Conservation (phyloP, 2,329 filamentous ascomycete species). For the Ramularia endophylla region DNA sequence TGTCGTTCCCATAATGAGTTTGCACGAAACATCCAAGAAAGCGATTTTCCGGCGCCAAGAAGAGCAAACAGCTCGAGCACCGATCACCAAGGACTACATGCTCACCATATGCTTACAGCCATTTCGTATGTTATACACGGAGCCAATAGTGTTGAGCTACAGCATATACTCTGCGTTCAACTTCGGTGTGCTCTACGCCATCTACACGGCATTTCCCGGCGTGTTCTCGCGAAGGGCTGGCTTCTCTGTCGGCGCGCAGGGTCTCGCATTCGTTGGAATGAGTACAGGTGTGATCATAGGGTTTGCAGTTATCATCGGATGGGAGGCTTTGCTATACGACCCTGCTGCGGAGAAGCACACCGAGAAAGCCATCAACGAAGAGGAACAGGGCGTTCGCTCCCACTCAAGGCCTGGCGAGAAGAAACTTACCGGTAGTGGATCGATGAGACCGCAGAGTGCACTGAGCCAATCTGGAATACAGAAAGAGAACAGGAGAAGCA, state of each 20-base stretch:
- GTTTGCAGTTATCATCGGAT: slow-evolving; percentile 25
- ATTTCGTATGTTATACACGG: slow-evolving; percentile 21
- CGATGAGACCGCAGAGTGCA: too few relatives aligned
- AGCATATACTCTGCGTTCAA: slow-evolving; percentile 12
- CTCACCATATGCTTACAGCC: slow-evolving; percentile 19
- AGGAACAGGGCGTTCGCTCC: slow-evolving; percentile 4
- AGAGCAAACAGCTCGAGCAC: slow-evolving; percentile 4
- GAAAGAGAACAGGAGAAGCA: slow-evolving; percentile 6
- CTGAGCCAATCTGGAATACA: slow-evolving; percentile 1
- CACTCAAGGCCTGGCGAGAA: too few relatives aligned
- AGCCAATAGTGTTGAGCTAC: slow-evolving; percentile 24
- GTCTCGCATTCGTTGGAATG: slow-evolving; percentile 32
- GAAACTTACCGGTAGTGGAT: too few relatives aligned
- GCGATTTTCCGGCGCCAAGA: slow-evolving; percentile 33
- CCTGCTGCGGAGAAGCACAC: slow-evolving; percentile 14
- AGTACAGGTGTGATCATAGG: slow-evolving; percentile 27
- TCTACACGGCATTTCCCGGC: slow-evolving; percentile 16
- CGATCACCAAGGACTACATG: slow-evolving; percentile 19
- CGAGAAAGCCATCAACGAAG: slow-evolving; percentile 7
- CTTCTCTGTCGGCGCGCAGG: slow-evolving; percentile 28
- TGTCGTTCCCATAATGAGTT: slow-evolving; percentile 35
- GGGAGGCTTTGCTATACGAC: slow-evolving; percentile 26
- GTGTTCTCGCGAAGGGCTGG: slow-evolving; percentile 21
- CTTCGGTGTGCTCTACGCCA: slow-evolving; percentile 20
- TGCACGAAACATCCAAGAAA: slow-evolving; percentile 49